Conservation (phyloP, 306 rosid genomes). For the Cucumis cinereus region DNA sequence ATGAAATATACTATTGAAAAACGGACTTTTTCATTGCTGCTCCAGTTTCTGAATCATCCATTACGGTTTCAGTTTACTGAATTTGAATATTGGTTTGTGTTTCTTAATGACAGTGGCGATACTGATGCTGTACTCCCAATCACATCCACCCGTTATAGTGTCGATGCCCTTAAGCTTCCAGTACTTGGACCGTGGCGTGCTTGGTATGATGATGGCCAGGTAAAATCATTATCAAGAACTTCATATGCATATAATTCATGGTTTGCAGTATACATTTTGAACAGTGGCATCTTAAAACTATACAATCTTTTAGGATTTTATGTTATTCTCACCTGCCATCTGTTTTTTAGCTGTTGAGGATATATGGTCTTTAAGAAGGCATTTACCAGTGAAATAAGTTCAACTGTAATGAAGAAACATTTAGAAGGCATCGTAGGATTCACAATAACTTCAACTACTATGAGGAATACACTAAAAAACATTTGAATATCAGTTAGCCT, state of each 20-base stretch:
- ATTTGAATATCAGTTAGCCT: background rate
- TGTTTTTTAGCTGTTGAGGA: background rate
- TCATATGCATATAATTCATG: background rate
- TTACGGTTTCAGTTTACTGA: background rate
- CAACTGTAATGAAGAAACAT: background rate
- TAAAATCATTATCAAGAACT: background rate
- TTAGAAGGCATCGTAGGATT: background rate
- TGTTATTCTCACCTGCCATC: background rate
- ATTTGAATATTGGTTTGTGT: background rate
- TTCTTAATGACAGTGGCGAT: constrained; percentile 54
- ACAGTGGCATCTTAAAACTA: background rate
- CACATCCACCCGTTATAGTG: constrained; percentile 70
- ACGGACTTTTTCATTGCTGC: background rate
- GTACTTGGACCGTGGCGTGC: constrained; percentile 53
- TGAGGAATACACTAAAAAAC: background rate
- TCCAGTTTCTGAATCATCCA: background rate
- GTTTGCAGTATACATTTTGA: background rate
- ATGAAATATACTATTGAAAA: background rate
- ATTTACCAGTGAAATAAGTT: background rate
- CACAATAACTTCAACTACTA: background rate
- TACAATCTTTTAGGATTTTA: background rate
- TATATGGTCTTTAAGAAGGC: background rate
- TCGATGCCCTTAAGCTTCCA: constrained; percentile 60
- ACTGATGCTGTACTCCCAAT: constrained; percentile 61
- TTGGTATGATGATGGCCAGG: constrained; percentile 77